Percentiles rank a stretch among this genome's conserved stretches.
phyloP scores from a whole-genome alignment of 306 rosid species.

The Trifolium dubium region DNA sequence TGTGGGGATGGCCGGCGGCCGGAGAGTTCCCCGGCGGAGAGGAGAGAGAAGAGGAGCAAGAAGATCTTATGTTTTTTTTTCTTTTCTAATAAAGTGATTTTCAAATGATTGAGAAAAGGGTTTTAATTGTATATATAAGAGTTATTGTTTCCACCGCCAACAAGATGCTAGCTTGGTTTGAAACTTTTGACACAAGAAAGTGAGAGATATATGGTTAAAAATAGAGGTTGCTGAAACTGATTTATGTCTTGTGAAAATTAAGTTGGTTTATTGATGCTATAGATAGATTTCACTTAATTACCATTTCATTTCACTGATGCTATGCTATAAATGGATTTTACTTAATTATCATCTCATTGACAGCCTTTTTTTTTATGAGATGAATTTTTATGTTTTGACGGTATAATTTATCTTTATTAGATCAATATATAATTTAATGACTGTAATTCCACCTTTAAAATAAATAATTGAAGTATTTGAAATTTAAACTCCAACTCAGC shows the following conservation, averaged over 20 bases:
- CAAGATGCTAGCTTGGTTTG: constrained; percentile 1
- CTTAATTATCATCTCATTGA: neutral
- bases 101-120: neutral
- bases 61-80: neutral
- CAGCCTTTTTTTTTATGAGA: neutral
- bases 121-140: constrained; percentile 22
- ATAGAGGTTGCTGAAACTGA: constrained; percentile 23
- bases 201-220: neutral
- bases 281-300: neutral
- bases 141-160: neutral
- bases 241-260: neutral
- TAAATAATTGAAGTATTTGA: too few species aligned
- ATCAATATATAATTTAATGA: too few species aligned
- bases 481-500: too few species aligned
- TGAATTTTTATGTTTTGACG: too few species aligned
- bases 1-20: neutral
- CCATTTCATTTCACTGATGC: neutral
- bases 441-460: too few species aligned
- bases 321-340: constrained; percentile 1
- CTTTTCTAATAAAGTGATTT: neutral
- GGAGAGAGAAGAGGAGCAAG: constrained; percentile 1
- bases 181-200: neutral
- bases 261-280: neutral
- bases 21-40: neutral
- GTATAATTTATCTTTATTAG: too few species aligned